phyloP scores from a whole-genome alignment of 176 grass and related monocot genomes.

The Carex pumila region DNA sequence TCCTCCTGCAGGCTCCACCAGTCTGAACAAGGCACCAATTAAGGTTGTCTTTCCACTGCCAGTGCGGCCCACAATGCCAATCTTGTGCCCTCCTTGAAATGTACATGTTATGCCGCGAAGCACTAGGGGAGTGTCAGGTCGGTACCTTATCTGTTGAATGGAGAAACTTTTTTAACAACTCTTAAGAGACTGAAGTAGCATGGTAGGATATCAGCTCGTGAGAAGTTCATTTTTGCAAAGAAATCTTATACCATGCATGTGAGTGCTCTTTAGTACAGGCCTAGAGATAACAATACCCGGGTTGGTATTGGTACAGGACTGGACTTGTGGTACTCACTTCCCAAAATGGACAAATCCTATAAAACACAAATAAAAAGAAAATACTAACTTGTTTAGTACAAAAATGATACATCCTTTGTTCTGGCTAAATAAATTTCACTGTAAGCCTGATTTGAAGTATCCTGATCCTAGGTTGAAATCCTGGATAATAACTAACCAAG shows the following conservation, averaged over 20 bases:
- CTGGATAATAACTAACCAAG: neutral
- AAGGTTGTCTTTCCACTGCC: constrained; percentile 96
- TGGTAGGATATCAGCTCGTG: neutral
- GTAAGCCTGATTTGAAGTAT: neutral
- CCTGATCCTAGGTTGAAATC: neutral
- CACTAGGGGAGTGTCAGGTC: constrained; percentile 56
- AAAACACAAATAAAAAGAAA: neutral
- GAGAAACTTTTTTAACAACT: constrained; percentile 7
- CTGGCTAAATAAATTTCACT: neutral
- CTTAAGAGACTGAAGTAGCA: neutral
- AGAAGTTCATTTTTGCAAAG: neutral
- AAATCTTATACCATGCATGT: neutral
- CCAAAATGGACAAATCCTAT: neutral
- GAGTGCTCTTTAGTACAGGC: too few species aligned
- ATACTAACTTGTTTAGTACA: neutral
- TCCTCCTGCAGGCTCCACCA: constrained; percentile 87
- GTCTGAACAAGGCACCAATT: constrained; percentile 76
- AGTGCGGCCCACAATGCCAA: constrained; percentile 85
- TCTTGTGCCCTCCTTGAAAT: constrained; percentile 73
- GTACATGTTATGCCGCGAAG: constrained; percentile 72
- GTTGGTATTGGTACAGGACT: neutral
- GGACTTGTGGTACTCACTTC: neutral
- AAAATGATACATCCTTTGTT: neutral
- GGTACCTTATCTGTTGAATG: constrained; percentile 71
- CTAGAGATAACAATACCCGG: neutral